Percentiles rank a stretch among this genome's conserved stretches.
phyloP scores from a whole-genome alignment of 306 rosid genomes.

The Mimosa bimucronata region DNA sequence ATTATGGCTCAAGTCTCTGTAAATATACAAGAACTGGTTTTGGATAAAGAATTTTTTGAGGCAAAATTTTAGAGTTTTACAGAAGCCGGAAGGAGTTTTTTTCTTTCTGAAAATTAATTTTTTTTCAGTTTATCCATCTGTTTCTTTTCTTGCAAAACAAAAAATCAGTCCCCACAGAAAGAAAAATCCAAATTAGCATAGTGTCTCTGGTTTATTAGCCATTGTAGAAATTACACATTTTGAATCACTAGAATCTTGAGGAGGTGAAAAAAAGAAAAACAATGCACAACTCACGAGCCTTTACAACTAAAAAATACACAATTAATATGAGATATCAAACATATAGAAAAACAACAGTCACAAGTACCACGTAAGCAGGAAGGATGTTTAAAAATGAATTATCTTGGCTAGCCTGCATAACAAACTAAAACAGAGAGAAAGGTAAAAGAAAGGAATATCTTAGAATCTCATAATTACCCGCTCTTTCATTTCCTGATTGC shows the following conservation, averaged over 20 bases:
- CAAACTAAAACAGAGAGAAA: constrained; percentile 27
- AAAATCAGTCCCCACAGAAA: neutral
- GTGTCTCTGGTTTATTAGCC: neutral
- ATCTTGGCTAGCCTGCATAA: constrained; percentile 26
- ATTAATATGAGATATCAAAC: constrained; percentile 13
- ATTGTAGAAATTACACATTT: neutral
- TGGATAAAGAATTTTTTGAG: neutral
- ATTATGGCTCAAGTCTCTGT: constrained; percentile 27
- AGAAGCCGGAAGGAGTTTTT: neutral
- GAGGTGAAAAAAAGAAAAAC: constrained; percentile 8
- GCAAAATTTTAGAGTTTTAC: neutral
- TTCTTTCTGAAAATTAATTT: neutral
- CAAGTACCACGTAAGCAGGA: constrained; percentile 2
- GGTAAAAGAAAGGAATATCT: constrained; percentile 9
- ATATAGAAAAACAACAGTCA: neutral
- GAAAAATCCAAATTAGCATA: neutral
- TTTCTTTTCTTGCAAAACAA: neutral
- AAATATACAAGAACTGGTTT: constrained; percentile 9
- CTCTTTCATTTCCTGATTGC: neutral
- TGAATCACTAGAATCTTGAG: neutral
- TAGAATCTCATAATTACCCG: neutral
- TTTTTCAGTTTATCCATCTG: neutral
- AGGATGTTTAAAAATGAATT: constrained; percentile 21
- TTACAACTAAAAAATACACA: constrained; percentile 14
- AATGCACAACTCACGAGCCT: constrained; percentile 16